phyloP scores from a whole-genome alignment of 1,139 yeast genomes.

The Blastobotrys aristatus region DNA sequence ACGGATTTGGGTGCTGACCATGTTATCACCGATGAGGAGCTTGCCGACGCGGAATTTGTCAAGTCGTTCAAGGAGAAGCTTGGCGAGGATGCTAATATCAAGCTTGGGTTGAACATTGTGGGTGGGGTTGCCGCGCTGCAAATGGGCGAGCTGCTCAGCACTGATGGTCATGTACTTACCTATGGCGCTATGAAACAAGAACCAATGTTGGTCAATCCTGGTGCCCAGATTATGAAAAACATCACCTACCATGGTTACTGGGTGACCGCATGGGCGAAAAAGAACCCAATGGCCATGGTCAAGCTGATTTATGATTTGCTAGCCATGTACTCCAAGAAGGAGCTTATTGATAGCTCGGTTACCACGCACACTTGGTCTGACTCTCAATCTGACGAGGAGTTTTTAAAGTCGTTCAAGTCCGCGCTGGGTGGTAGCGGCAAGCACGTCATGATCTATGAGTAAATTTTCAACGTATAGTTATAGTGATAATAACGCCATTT shows the following conservation, averaged over 20 bases:
- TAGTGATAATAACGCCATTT: too few relatives aligned
- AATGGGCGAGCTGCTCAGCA: conserved; percentile 69
- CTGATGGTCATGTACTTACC: conserved; percentile 71
- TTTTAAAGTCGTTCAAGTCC: conserved; percentile 45
- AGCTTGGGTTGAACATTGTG: conserved; percentile 83
- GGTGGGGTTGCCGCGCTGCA: conserved; percentile 84
- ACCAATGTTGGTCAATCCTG: conserved; percentile 85
- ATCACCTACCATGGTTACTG: conserved; percentile 85
- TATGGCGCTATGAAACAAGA: conserved; percentile 98
- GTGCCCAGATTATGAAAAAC: conserved; percentile 84
- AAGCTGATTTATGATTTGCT: conserved; percentile 58
- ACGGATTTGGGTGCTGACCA: conserved; percentile 73
- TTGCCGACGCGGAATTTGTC: conserved; percentile 60
- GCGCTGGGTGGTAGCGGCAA: conserved; percentile 40
- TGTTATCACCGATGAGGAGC: conserved; percentile 85
- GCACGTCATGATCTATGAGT: background rate
- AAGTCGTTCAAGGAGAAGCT: conserved; percentile 59
- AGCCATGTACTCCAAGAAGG: conserved; percentile 47
- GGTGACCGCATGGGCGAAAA: conserved; percentile 74
- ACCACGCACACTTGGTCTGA: conserved; percentile 42
- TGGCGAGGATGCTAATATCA: conserved; percentile 43
- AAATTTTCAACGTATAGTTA: too few relatives aligned
- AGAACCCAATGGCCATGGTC: conserved; percentile 57
- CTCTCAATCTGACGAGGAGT: conserved; percentile 43
- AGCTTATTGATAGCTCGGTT: conserved; percentile 57